Evolutionary conservation across 306 rosid genomes (phyloP).

Genomic region (Cucumis sativus): Cucumber_9930_V3 NC_026660.2:669501-670000

Average conservation of each 20-base stretch:
- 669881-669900: not conserved
- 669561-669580: constrained; percentile 26
- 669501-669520: not conserved
- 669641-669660: constrained; percentile 48
- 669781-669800: not conserved
- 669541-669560: constrained; percentile 36
- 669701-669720: constrained; percentile 72
- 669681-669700: constrained; percentile 70
- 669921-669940: not conserved
- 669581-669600: constrained; percentile 14
- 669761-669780: not conserved
- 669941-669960: not conserved
- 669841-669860: not conserved
- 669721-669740: constrained; percentile 36
- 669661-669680: constrained; percentile 65
- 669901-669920: not conserved
- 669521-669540: constrained; percentile 33
- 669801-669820: not conserved
- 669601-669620: constrained; percentile 23
- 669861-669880: not conserved
- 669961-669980: not conserved
- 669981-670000: not conserved
- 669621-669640: constrained; percentile 45
- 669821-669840: not conserved
- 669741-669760: constrained; percentile 8